Evolutionary conservation across 2,329 filamentous ascomycete species (phyloP).

Genomic region (Stagonosporopsis chrysanthemi): DNA sequence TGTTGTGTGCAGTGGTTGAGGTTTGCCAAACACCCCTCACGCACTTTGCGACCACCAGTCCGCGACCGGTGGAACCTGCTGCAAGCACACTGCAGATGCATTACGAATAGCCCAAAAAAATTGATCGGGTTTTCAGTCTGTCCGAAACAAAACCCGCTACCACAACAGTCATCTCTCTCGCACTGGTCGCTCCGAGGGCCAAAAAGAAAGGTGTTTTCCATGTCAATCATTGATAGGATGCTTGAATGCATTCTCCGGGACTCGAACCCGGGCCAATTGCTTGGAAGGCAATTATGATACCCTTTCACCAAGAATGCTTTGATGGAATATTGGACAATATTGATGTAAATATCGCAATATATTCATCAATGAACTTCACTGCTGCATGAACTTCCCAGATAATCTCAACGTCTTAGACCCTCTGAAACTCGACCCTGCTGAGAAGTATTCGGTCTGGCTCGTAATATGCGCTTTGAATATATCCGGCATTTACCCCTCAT

Average conservation of each 20-base stretch:
- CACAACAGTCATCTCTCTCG: neutral
- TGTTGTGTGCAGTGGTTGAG: neutral
- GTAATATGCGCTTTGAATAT: neutral
- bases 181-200: neutral
- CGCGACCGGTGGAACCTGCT: neutral
- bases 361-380: too few relatives aligned
- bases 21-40: neutral
- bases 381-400: too few relatives aligned
- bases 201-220: constrained; percentile 4
- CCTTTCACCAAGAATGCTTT: constrained; percentile 18
- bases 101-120: neutral
- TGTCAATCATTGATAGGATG: neutral
- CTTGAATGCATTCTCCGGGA: constrained; percentile 15
- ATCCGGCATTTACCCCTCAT: neutral
- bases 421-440: too few relatives aligned
- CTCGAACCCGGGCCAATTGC: constrained; percentile 22
- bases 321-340: too few relatives aligned
- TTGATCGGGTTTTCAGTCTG: neutral
- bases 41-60: neutral
- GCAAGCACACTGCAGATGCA: neutral
- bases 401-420: too few relatives aligned
- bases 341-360: too few relatives aligned
- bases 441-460: neutral
- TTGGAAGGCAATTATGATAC: constrained; percentile 21
- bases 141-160: neutral